Conservation (phyloP, 1,284 basidiomycete genomes). For the Irpex lacteus region DNA sequence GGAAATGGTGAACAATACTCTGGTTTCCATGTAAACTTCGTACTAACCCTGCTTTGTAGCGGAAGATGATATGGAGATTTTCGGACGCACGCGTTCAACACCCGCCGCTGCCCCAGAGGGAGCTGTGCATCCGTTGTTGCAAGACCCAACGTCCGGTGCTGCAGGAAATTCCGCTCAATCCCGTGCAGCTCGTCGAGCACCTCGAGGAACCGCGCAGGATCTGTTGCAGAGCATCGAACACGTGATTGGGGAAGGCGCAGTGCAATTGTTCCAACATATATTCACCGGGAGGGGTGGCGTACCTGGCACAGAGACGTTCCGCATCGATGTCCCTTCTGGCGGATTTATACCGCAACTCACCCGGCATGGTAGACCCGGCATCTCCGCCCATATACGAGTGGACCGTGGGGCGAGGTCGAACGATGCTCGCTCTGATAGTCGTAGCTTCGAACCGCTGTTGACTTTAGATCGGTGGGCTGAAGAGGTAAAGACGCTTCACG, state of each 20-base stretch:
- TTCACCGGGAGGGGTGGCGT: constrained; percentile 44
- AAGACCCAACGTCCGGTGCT: constrained; percentile 55
- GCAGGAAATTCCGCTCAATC: constrained; percentile 44
- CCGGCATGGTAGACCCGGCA: constrained; percentile 34
- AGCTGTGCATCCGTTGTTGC: constrained; percentile 80
- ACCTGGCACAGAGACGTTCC: constrained; percentile 59
- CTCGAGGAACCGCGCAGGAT: constrained; percentile 53
- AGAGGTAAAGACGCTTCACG: constrained; percentile 81
- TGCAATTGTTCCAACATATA: constrained; percentile 83
- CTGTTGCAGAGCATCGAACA: constrained; percentile 81
- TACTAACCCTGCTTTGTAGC: constrained; percentile 20
- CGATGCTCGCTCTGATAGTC: constrained; percentile 46
- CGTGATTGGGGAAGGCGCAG: constrained; percentile 77
- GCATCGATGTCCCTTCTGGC: constrained; percentile 67
- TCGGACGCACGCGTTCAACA: constrained; percentile 56
- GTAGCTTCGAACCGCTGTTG: constrained; percentile 72
- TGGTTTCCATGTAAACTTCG: constrained; percentile 10
- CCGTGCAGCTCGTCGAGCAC: constrained; percentile 54
- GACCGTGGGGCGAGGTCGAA: constrained; percentile 52
- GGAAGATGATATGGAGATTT: constrained; percentile 58
- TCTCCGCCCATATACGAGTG: constrained; percentile 58
- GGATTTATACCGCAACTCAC: constrained; percentile 50
- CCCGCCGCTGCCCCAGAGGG: constrained; percentile 54
- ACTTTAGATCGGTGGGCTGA: constrained; percentile 92
- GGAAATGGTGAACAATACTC: constrained; percentile 38